phyloP scores from a whole-genome alignment of 345 rosid genomes.

The Eucalyptus urophylla region DNA sequence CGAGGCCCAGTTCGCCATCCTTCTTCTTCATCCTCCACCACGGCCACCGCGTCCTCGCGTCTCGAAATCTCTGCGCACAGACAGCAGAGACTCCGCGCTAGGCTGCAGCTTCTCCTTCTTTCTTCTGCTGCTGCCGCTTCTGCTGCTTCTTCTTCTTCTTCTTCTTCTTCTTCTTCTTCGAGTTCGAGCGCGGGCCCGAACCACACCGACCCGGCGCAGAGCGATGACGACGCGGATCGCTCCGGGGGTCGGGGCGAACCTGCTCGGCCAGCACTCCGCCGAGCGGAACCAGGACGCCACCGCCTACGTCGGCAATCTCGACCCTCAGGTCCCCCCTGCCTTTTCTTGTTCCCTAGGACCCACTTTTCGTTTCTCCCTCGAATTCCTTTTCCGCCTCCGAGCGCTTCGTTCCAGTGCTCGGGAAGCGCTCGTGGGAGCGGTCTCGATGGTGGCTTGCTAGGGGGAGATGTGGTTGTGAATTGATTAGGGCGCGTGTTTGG shows the following conservation, averaged over 20 bases:
- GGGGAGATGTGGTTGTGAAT: not conserved
- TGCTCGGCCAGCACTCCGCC: constrained; percentile 94
- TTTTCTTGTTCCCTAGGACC: not conserved
- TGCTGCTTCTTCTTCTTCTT: not conserved
- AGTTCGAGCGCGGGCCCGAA: not conserved
- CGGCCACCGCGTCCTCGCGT: not conserved
- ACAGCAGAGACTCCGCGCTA: not conserved
- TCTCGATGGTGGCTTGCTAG: not conserved
- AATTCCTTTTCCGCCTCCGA: not conserved
- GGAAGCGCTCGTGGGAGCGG: not conserved
- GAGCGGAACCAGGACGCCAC: constrained; percentile 99
- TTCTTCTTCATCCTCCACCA: not conserved
- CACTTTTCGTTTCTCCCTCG: not conserved
- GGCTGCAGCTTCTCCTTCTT: not conserved
- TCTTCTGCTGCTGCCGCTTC: not conserved
- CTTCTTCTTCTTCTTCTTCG: not conserved
- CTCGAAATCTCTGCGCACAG: not conserved
- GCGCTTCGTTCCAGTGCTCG: not conserved
- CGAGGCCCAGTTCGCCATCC: not conserved
- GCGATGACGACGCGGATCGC: constrained; percentile 91
- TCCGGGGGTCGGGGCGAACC: constrained; percentile 96
- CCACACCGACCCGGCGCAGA: not conserved
- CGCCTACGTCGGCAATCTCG: constrained; percentile 85
- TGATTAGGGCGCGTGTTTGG: not conserved
- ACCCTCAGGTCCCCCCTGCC: constrained; percentile 42